phyloP scores from a whole-genome alignment of 768 basidiomycete genomes.

The Psilocybe azurescens region DNA sequence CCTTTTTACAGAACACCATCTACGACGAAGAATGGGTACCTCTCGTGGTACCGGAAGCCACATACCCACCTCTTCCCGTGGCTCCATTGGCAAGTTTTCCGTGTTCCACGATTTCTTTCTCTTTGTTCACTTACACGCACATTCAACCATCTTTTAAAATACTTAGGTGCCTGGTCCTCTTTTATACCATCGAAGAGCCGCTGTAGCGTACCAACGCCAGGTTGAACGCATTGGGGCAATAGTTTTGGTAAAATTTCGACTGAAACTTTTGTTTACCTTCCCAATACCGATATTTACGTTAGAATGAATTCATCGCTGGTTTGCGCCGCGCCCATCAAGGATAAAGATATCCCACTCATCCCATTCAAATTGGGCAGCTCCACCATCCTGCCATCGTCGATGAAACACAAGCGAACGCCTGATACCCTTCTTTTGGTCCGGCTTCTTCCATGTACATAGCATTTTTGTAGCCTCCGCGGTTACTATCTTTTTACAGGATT shows the following conservation, averaged over 20 bases:
- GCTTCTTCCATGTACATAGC: not conserved
- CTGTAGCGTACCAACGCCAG: not conserved
- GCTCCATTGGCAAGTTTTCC: slow-evolving; percentile 12
- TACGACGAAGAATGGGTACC: slow-evolving; percentile 26
- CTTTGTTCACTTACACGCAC: not conserved
- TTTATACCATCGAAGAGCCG: not conserved
- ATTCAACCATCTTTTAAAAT: not conserved
- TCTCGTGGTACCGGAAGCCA: slow-evolving; percentile 22
- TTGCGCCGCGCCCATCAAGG: slow-evolving; percentile 9
- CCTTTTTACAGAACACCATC: slow-evolving; percentile 29
- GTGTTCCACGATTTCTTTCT: not conserved
- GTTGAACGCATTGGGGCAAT: slow-evolving; percentile 2
- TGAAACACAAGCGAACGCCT: not conserved
- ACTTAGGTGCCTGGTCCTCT: slow-evolving; percentile 7
- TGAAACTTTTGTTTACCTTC: not conserved
- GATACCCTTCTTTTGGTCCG: not conserved
- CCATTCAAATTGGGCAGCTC: not conserved
- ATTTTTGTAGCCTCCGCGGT: not conserved
- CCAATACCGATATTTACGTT: not conserved
- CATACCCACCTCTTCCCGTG: not conserved
- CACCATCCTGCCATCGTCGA: not conserved
- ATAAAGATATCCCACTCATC: not conserved
- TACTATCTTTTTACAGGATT: not conserved
- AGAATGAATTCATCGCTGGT: slow-evolving; percentile 22
- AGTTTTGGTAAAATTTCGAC: slow-evolving; percentile 14